Conservation (phyloP, 305 asterid genomes). For the Coffea humblotiana region DNA sequence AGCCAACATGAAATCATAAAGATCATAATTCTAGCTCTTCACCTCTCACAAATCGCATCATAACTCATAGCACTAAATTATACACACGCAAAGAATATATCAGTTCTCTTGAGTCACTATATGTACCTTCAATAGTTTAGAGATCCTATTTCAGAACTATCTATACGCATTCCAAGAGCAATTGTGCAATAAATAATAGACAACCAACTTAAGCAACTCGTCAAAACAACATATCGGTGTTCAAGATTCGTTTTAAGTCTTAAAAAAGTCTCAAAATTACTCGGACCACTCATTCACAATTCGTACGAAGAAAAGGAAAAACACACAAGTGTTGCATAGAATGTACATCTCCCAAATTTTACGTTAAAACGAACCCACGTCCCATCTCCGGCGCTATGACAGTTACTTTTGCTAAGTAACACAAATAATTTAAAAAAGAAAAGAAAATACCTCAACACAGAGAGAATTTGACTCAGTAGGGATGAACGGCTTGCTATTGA, state of each 20-base stretch:
- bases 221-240: too few relatives aligned
- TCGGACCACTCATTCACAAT: too few relatives aligned
- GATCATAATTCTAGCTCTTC: neutral
- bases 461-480: constrained; percentile 29
- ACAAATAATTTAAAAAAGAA: neutral
- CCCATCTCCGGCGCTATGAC: neutral
- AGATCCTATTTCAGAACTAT: too few relatives aligned
- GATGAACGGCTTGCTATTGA: constrained; percentile 33
- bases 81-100: neutral
- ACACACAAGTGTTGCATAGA: too few relatives aligned
- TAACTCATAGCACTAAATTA: neutral
- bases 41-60: neutral
- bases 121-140: too few relatives aligned
- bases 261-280: too few relatives aligned
- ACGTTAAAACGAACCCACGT: neutral
- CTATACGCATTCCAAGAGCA: too few relatives aligned
- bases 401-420: too few relatives aligned
- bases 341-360: neutral
- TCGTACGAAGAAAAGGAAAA: neutral
- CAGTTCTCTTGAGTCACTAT: too few relatives aligned
- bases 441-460: constrained; percentile 36
- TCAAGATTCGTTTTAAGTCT: too few relatives aligned
- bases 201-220: too few relatives aligned
- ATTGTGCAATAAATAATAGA: too few relatives aligned
- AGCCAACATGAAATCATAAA: neutral